These are phyloP conservation scores for Polygonum aviculare DNA, from an alignment of 148 eudicot species.

Conservation along the genomic window DNA sequence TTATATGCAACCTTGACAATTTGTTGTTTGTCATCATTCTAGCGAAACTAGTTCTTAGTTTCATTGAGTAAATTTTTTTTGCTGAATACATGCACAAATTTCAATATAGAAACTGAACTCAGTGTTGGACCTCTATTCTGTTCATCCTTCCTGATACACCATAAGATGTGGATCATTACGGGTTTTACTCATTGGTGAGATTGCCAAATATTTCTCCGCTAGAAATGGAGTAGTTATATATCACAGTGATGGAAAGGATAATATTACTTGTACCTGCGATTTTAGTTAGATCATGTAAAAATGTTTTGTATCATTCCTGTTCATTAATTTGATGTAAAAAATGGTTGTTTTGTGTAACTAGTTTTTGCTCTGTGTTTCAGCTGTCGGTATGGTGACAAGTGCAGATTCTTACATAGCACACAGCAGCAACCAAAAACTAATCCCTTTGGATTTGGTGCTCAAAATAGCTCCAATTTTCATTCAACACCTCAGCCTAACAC, in stretches of 20 bases:
- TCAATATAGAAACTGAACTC: background rate
- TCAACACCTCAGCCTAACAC: slow-evolving; percentile 42
- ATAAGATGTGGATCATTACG: background rate
- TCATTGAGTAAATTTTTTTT: background rate
- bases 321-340: slow-evolving; percentile 4
- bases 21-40: background rate
- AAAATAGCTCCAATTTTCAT: slow-evolving; percentile 39
- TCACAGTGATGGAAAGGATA: background rate
- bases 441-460: slow-evolving; percentile 66
- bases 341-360: background rate
- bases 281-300: background rate
- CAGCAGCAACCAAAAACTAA: slow-evolving; percentile 47
- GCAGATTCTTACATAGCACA: slow-evolving; percentile 58
- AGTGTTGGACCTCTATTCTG: background rate
- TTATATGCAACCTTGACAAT: background rate
- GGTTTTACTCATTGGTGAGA: background rate
- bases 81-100: background rate
- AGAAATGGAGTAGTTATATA: background rate
- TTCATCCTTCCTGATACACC: background rate
- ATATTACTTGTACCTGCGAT: background rate
- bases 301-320: background rate
- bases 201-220: background rate
- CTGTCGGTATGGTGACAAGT: slow-evolving; percentile 74
- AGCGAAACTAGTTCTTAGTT: background rate
- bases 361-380: slow-evolving; percentile 30